These are phyloP conservation scores for Diaporthe velutina DNA, from an alignment of 2,329 filamentous ascomycete genomes.

Conservation along the genomic window DNA sequence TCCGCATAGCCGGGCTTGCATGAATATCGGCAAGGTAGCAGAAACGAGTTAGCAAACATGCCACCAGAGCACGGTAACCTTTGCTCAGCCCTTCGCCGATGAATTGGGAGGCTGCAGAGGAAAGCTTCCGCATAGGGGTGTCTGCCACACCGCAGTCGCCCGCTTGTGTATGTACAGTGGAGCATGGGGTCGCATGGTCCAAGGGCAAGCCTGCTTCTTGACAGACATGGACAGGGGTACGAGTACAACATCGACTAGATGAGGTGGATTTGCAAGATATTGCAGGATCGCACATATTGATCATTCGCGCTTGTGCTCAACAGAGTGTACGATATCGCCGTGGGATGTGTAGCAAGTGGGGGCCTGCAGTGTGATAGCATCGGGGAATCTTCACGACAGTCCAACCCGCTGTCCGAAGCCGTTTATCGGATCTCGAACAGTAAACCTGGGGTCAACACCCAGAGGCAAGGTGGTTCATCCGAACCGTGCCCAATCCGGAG, in stretches of 20 bases:
- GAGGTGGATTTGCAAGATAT: slow-evolving; percentile 34
- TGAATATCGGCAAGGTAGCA: slow-evolving; percentile 31
- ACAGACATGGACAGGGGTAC: slow-evolving; percentile 21
- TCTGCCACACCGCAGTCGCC: slow-evolving; percentile 23
- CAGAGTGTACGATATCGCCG: not conserved
- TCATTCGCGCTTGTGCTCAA: slow-evolving; percentile 4
- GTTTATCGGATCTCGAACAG: not conserved
- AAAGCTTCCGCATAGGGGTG: slow-evolving; percentile 33
- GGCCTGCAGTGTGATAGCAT: not conserved
- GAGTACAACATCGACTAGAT: slow-evolving; percentile 22
- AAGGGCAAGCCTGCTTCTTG: slow-evolving; percentile 26
- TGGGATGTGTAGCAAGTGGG: not conserved
- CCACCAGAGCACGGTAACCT: slow-evolving; percentile 7
- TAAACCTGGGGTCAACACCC: not conserved
- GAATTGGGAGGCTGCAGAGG: slow-evolving; percentile 7
- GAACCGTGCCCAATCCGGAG: slow-evolving; percentile 11
- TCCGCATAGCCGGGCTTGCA: slow-evolving; percentile 26
- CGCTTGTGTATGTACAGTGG: slow-evolving; percentile 19
- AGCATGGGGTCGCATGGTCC: slow-evolving; percentile 31
- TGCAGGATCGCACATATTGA: slow-evolving; percentile 27
- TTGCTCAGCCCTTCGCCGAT: slow-evolving; percentile 17
- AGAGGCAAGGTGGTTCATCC: slow-evolving; percentile 19
- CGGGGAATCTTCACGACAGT: not conserved
- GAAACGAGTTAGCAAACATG: slow-evolving; percentile 35
- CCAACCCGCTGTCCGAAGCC: not conserved